Evolutionary conservation across 495 filamentous ascomycete genomes (phyloP).

Genomic region (Hyaloscypha finlandica): DNA sequence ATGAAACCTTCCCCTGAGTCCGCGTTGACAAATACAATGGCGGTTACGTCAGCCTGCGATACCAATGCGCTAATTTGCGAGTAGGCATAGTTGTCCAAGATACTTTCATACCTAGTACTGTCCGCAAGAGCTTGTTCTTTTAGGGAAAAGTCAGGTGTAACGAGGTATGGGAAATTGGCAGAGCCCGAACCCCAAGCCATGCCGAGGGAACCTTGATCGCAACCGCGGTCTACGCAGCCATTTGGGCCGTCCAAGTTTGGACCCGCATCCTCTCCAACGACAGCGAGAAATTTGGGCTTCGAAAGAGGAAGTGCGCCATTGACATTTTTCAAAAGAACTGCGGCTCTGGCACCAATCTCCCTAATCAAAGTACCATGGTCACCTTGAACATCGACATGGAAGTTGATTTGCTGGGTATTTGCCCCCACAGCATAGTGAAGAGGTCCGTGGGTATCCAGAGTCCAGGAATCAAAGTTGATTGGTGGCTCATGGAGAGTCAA

Average conservation of each 20-base stretch:
- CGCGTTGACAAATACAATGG: conserved; percentile 88
- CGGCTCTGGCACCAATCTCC: conserved; percentile 71
- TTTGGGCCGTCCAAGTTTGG: conserved; percentile 78
- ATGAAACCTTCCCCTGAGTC: conserved; percentile 90
- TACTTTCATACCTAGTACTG: conserved; percentile 65
- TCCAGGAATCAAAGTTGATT: conserved; percentile 93
- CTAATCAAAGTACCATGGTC: conserved; percentile 73
- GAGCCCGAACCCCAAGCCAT: conserved; percentile 95
- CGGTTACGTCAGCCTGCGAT: conserved; percentile 61
- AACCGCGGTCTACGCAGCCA: conserved; percentile 78
- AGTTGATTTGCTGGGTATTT: conserved; percentile 72
- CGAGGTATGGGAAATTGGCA: conserved; percentile 85
- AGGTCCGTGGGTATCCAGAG: conserved; percentile 70
- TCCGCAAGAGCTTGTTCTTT: conserved; percentile 68
- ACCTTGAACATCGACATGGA: conserved; percentile 80
- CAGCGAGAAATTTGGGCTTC: conserved; percentile 70
- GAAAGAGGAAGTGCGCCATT: conserved; percentile 73
- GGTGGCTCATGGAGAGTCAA: conserved; percentile 47
- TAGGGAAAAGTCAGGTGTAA: conserved; percentile 85
- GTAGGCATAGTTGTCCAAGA: conserved; percentile 74
- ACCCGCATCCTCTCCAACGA: conserved; percentile 85
- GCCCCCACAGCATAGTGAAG: conserved; percentile 62
- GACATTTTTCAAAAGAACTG: conserved; percentile 89
- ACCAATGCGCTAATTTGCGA: conserved; percentile 61
- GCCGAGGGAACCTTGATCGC: conserved; percentile 81